These are phyloP conservation scores for Solanum megistacrolobum DNA, from an alignment of 257 asterid genomes.

Conservation along the genomic window DNA sequence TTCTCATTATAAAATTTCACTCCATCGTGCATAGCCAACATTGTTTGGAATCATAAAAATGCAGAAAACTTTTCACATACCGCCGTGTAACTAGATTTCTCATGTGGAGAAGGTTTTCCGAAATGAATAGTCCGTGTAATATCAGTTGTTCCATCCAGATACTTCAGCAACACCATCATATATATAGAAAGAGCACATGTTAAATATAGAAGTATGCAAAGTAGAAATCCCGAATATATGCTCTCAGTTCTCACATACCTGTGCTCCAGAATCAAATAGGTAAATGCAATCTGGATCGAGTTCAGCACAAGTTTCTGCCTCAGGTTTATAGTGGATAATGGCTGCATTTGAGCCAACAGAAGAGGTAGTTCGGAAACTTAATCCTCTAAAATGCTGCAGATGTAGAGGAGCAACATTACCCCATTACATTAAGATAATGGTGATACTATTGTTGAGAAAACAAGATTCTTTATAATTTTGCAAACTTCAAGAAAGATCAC, in stretches of 20 bases:
- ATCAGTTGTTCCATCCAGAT: constrained; percentile 97
- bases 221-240: not conserved
- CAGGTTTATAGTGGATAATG: constrained; percentile 74
- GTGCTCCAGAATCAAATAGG: constrained; percentile 95
- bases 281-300: constrained; percentile 74
- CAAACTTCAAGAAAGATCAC: not conserved
- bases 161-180: constrained; percentile 32
- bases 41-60: not conserved
- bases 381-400: constrained; percentile 73
- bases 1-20: not conserved
- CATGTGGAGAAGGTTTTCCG: constrained; percentile 83
- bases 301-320: constrained; percentile 75
- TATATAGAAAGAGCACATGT: not conserved
- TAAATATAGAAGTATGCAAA: not conserved
- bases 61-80: constrained; percentile 30
- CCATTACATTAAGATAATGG: not conserved
- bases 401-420: not conserved
- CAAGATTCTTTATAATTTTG: not conserved
- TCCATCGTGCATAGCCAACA: not conserved
- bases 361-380: constrained; percentile 92
- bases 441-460: not conserved
- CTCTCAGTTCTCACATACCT: constrained; percentile 36
- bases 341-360: constrained; percentile 98
- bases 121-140: constrained; percentile 94
- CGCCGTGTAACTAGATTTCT: constrained; percentile 90